These are phyloP conservation scores for Kluyveromyces aestuarii DNA, from an alignment of 805 yeast genomes.

Conservation along the genomic window DNA sequence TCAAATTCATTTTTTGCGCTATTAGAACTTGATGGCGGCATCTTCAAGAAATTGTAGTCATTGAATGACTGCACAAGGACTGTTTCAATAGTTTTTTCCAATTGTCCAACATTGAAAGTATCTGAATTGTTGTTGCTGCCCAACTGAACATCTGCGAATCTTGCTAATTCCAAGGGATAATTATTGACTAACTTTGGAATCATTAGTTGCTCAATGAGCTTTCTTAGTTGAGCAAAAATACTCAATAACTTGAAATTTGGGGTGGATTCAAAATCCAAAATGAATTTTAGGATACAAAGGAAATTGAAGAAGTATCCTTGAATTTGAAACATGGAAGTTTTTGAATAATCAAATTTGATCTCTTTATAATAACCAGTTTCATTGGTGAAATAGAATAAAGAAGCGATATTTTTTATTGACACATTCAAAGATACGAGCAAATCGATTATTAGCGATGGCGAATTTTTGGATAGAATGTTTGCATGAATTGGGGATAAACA, in stretches of 20 bases:
- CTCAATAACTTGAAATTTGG: slow-evolving; percentile 27
- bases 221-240: slow-evolving; percentile 24
- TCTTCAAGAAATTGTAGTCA: slow-evolving; percentile 24
- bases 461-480: slow-evolving; percentile 21
- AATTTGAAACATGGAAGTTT: slow-evolving; percentile 21
- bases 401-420: slow-evolving; percentile 25
- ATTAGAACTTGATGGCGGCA: slow-evolving; percentile 12
- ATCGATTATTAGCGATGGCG: slow-evolving; percentile 21
- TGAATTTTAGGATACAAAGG: slow-evolving; percentile 21
- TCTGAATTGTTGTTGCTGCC: slow-evolving; percentile 1
- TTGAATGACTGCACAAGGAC: slow-evolving; percentile 26
- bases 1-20: background rate
- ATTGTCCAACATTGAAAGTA: slow-evolving; percentile 14
- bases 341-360: slow-evolving; percentile 13
- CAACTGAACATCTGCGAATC: slow-evolving; percentile 10
- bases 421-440: slow-evolving; percentile 25
- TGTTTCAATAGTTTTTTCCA: slow-evolving; percentile 23
- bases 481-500: slow-evolving; percentile 15
- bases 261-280: slow-evolving; percentile 25
- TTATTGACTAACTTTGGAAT: slow-evolving; percentile 17
- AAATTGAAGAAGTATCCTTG: slow-evolving; percentile 26
- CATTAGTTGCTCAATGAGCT: slow-evolving; percentile 19
- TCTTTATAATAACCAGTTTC: slow-evolving; percentile 6
- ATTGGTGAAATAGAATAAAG: slow-evolving; percentile 10
- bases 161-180: slow-evolving; percentile 17